Evolutionary conservation across 1,284 basidiomycete genomes (phyloP).

Genomic region (Ganoderma lingzhi): DNA sequence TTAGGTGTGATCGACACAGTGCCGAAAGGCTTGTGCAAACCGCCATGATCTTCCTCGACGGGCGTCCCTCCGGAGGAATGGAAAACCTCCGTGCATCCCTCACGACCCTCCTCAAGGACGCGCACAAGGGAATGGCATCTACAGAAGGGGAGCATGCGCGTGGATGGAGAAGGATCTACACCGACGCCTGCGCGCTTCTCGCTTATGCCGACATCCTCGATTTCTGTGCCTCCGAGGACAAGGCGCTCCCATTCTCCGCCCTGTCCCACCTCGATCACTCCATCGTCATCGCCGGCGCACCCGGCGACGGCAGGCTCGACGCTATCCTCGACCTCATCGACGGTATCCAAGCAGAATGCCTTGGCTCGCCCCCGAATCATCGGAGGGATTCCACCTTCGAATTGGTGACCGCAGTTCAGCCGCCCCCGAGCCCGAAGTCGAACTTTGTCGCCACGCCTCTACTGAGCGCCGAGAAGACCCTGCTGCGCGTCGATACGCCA

Average conservation of each 20-base stretch:
- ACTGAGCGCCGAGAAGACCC: slow-evolving; percentile 33
- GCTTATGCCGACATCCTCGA: slow-evolving; percentile 51
- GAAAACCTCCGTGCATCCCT: slow-evolving; percentile 21
- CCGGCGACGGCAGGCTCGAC: slow-evolving; percentile 68
- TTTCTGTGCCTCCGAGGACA: slow-evolving; percentile 39
- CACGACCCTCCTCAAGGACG: slow-evolving; percentile 33
- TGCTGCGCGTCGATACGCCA: slow-evolving; percentile 49
- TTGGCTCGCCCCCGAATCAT: slow-evolving; percentile 6
- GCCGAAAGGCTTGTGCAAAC: slow-evolving; percentile 18
- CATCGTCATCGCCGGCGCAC: slow-evolving; percentile 86
- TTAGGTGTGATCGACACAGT: slow-evolving; percentile 19
- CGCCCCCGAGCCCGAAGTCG: slow-evolving; percentile 10
- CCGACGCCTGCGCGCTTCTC: slow-evolving; percentile 67
- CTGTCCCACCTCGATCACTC: slow-evolving; percentile 78
- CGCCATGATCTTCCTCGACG: slow-evolving; percentile 17
- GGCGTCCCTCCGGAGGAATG: background rate
- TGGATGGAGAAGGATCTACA: slow-evolving; percentile 69
- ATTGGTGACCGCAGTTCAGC: slow-evolving; percentile 9
- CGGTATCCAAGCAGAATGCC: slow-evolving; percentile 46
- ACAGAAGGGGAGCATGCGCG: slow-evolving; percentile 6
- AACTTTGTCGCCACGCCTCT: slow-evolving; percentile 9
- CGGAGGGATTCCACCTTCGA: slow-evolving; percentile 7
- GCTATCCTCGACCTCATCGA: slow-evolving; percentile 69
- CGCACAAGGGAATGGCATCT: slow-evolving; percentile 38
- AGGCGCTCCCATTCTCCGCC: slow-evolving; percentile 38